These are phyloP conservation scores for Diplodia seriata DNA, from an alignment of 2,329 filamentous ascomycete genomes.

Conservation along the genomic window DNA sequence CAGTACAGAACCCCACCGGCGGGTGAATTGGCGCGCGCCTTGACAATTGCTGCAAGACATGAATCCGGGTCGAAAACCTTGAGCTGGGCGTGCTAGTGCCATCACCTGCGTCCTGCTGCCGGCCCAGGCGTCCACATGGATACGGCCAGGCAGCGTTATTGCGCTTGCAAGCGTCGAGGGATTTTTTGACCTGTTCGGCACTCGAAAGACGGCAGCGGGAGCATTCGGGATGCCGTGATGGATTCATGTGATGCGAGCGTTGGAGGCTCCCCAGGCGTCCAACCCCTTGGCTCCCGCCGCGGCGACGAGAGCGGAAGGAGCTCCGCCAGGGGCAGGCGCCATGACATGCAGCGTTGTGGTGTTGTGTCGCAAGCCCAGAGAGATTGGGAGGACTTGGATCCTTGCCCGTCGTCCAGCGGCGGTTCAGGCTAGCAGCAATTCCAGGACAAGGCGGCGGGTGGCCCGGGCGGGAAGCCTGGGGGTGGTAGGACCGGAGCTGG, in stretches of 20 bases:
- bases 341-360: slow-evolving; percentile 28
- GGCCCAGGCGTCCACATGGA: background rate
- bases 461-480: slow-evolving; percentile 14
- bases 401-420: slow-evolving; percentile 6
- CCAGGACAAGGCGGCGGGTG: slow-evolving; percentile 5
- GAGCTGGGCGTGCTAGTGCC: background rate
- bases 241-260: slow-evolving; percentile 3
- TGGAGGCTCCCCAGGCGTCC: slow-evolving; percentile 16
- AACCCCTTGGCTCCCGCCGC: slow-evolving; percentile 27
- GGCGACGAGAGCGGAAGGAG: slow-evolving; percentile 19
- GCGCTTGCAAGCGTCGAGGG: slow-evolving; percentile 2
- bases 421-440: slow-evolving; percentile 24
- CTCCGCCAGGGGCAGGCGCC: slow-evolving; percentile 26
- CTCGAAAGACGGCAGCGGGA: background rate
- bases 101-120: background rate
- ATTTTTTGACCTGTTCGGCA: slow-evolving; percentile 1
- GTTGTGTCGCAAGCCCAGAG: slow-evolving; percentile 23
- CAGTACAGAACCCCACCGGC: slow-evolving; percentile 3
- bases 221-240: background rate
- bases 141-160: background rate
- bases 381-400: slow-evolving; percentile 28
- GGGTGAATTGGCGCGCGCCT: background rate
- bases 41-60: too few relatives aligned
- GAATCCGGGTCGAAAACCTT: background rate
- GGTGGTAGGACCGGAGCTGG: slow-evolving; percentile 19